These are phyloP conservation scores for Boletales sp. DNA, from an alignment of 768 basidiomycete species.

Conservation along the genomic window DNA sequence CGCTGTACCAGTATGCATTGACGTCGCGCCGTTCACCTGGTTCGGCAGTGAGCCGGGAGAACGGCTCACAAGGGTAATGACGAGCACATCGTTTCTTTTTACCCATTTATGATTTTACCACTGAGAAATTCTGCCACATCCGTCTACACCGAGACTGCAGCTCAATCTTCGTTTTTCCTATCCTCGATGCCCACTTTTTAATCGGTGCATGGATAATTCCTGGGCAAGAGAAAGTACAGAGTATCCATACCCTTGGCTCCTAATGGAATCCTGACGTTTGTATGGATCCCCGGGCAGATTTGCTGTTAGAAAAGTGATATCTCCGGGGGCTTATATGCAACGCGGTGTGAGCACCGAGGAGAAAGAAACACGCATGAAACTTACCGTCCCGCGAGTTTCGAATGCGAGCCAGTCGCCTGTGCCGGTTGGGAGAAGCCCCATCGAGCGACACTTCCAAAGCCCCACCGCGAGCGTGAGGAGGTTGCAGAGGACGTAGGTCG, in stretches of 20 bases:
- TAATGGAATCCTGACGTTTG: constrained; percentile 15
- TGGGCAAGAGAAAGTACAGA: constrained; percentile 5
- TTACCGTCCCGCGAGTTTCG: constrained; percentile 70
- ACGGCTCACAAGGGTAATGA: constrained; percentile 66
- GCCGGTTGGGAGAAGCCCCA: constrained; percentile 89
- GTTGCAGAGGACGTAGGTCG: constrained; percentile 71
- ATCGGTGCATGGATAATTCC: constrained; percentile 14
- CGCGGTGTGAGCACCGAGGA: not conserved
- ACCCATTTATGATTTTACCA: constrained; percentile 17
- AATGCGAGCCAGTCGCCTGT: constrained; percentile 96
- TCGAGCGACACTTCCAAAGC: constrained; percentile 88
- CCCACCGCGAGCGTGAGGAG: constrained; percentile 77
- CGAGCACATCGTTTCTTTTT: constrained; percentile 22
- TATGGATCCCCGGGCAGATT: not conserved
- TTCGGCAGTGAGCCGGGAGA: constrained; percentile 84
- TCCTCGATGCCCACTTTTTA: not conserved
- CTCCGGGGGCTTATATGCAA: constrained; percentile 39
- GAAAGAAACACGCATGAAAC: not conserved
- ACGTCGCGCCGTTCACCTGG: constrained; percentile 64
- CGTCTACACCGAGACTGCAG: constrained; percentile 23
- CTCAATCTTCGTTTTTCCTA: constrained; percentile 17
- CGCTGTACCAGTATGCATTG: constrained; percentile 50
- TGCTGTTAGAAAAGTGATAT: constrained; percentile 34
- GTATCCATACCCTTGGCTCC: not conserved
- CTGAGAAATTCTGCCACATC: constrained; percentile 24